Base-by-base conservation (phyloP, 2,329 filamentous ascomycete species). In the Raffaelea albimanens region DNA sequence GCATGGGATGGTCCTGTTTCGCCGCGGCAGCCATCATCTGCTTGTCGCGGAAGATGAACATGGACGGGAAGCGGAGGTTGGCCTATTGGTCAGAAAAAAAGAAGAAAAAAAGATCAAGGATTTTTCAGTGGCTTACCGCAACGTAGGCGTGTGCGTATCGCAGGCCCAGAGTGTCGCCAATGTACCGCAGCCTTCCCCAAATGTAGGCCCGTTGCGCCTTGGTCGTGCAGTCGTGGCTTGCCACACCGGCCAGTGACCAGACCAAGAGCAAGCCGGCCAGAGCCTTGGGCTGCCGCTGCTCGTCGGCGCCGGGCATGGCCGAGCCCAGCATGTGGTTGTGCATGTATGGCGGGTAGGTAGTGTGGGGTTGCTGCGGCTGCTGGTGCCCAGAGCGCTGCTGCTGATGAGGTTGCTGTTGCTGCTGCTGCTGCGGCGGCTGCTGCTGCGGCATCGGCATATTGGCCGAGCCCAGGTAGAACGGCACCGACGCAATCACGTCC, bases 401-500 rank as follows among this genome's bases (percentile, higher is more conserved):
- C n/a, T n/a, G n/a, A n/a, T n/a, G n/a, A n/a, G n/a, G 19, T 9
- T n/a, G 9, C 10, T 8, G 9, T 13, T 23, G 18, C 2, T 14
- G 19, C n/a, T n/a, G n/a, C n/a, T n/a, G n/a, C n/a, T n/a, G n/a
- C n/a, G n/a, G n/a, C n/a, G n/a, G n/a, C n/a, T n/a, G n/a, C n/a
- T n/a, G n/a, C n/a, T n/a, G n/a, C 10, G 39, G 2, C 18, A 16
- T 21, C 3, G 29, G 16, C 5, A 25, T 38, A 2, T 36, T 80
- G 34, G 18, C 34, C 13, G 34, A 38, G 41, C 77, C 77, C 2
- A 29, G 25, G 56, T 78, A 72, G 53, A 74, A 82, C 0, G 78
- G 78, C 14, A 80, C 70, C 2, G 71, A 75, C 1, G 78, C 74
- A 48, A 82, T 69, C 33, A 82, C 71, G 55, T 82, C 78, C 3